Base-by-base conservation (phyloP, 768 basidiomycete genomes). In the Boletus pseudo-olivaceus region DNA sequence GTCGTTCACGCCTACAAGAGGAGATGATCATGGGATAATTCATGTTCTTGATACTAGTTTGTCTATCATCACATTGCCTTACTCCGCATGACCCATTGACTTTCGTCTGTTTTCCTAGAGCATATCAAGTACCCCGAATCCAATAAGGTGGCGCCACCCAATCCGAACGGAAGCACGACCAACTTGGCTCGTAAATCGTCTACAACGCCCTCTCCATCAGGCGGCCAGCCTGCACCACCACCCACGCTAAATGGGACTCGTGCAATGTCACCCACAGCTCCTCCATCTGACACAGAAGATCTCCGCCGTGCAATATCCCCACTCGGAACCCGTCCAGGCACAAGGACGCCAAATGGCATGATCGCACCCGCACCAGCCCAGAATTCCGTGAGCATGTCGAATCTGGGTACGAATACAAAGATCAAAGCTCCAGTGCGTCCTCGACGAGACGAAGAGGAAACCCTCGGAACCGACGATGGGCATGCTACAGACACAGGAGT, bases 41-140 rank as follows among this genome's bases (percentile, higher is more conserved):
- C 90, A 98, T 67, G 83, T 97, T 54, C 79, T 99, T 56, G 97
- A 99, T 70, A 98, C 96, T 8, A 93, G 95, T 95, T 57, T 59
- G 91, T 83, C 23, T 39, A 55, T 37, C 53, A 23, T 54, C 19
- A 6, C 20, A 39, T 29, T 17, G 5, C 48, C 8, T 51, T 43
- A 2, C 17, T 37, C 44, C n/a, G 26, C 43, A 37, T 56, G 20
- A 46, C n/a, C 27, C n/a, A 42, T 42, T 63, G 42, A 56, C 19
- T 14, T 39, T 30, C 20, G 20, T 37, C 8, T 26, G 15, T 47
- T 54, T 49, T 45, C 19, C 34, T 39, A 93, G 91, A 87, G 67
- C 90, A 96, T 67, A 96, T 96, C 77, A 93, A 94, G 73, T 96
- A 97, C 67, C 93, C 93, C 8, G 87, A 90, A 58, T 76, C 82